Evolutionary conservation across 2,329 filamentous ascomycete genomes (phyloP), one percentile per base, ranked within the genome.

Genomic region (Ilyonectria destructans): DNA sequence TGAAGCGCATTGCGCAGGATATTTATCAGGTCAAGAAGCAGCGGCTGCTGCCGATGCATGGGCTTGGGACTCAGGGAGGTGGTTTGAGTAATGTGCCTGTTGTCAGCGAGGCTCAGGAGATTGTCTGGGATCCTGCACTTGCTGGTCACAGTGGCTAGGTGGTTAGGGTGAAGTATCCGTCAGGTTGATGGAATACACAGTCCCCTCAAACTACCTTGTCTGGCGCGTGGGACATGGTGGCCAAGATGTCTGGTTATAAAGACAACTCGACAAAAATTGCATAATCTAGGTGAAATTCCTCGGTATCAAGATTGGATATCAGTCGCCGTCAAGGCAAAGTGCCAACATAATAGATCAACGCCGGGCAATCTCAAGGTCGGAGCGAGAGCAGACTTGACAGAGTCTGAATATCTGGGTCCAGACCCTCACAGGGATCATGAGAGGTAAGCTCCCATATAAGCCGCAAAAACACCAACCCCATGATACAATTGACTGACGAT

Each of bases 1-100:
- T 97, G 35, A 91, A 91, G 72, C 89, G 89, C 13, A 93, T 96
- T 17, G 93, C 94, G 17, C 89, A 92, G 74, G 92, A 94, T 74
- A 91, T 95, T 54, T 91, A 88, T 78, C 84, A 82, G 21, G 82
- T 84, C 56, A 89, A 88, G 82, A 89, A 87, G 82, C 85, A 85
- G 77, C 85, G 40, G 40, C 5, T 43, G 40, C 7, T 43, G 8
- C n/a, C 40, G 15, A 7, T 43, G 15, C 15, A 43, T 26, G 40
- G 40, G n/a, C 40, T n/a, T 19, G 40, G n/a, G 40, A 8, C 15
- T 19, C 7, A 43, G 17, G 40, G 2, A 43, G 15, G 19, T 4
- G 37, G 37, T 4, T 6, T 26, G 31, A 33, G 8, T 33, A 33
- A 9, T 9, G 31, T 12, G 12, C 8, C 8, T 33, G 12, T 33